Evolutionary conservation across 345 rosid species (phyloP).

Genomic region (Eucalyptus cloeziana): DNA sequence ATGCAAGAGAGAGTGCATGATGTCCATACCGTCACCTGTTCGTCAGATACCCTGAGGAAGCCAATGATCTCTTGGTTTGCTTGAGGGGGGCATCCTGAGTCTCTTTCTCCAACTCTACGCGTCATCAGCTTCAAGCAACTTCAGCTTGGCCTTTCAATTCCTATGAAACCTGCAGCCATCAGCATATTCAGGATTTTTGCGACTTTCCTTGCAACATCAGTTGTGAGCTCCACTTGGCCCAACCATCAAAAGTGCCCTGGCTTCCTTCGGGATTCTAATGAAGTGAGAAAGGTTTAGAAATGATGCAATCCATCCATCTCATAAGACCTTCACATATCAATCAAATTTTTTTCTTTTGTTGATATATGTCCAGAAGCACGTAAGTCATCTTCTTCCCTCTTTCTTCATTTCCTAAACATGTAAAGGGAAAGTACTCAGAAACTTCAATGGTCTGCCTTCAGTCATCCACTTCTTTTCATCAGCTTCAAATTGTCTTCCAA

Average conservation of each 20-base stretch:
- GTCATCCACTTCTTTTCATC: not conserved
- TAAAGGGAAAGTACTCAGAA: not conserved
- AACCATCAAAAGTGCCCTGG: not conserved
- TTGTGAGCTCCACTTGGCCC: not conserved
- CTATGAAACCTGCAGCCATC: not conserved
- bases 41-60: not conserved
- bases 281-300: not conserved
- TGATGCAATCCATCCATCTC: not conserved
- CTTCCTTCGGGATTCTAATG: not conserved
- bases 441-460: not conserved
- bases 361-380: not conserved
- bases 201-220: not conserved
- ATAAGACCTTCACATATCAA: not conserved
- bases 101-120: not conserved
- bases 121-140: not conserved
- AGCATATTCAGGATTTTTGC: not conserved
- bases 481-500: not conserved
- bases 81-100: not conserved
- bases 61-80: not conserved
- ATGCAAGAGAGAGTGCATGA: not conserved
- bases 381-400: not conserved
- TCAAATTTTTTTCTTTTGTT: accelerated
- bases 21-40: not conserved
- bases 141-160: not conserved
- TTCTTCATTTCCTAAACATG: not conserved